Evolutionary conservation across 2,329 filamentous ascomycete species (phyloP), one percentile per base, ranked within the genome.

Genomic region (Stemphylium vesicarium): DNA sequence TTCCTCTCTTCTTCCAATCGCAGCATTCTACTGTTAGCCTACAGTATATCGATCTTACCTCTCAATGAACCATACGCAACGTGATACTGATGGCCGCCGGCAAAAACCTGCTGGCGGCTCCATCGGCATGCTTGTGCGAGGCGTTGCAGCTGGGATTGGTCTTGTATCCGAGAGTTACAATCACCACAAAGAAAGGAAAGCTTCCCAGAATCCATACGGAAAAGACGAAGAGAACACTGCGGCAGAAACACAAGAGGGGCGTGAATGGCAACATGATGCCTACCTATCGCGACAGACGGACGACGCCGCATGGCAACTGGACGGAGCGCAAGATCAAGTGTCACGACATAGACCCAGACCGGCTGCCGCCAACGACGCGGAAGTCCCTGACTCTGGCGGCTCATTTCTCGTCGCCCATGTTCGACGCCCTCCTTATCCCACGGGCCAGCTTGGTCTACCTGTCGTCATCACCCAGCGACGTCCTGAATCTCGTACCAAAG

Each of bases 401-500:
- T 31, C 51, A 29, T 44, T 54, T 38, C 38, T 49, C 38, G 33
- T 9, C 44, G 15, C 29, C 13, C 20, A 49, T 54, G 15, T 37
- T 38, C 18, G 9, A 29, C 18, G 44, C 15, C 44, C 38, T 31
- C 40, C 29, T 11, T 37, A 43, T 38, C 11, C 38, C 10, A 4
- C 35, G 15, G 24, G 10, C 20, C 48, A 42, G 15, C 45, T 60
- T 9, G 5, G 31, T 18, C 32, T 74, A 43, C 81, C 82, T 0
- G 79, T 84, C 20, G 78, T 84, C 24, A 63, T 85, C 7, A 79
- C 81, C 0, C 83, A 85, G 52, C 72, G 82, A 3, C 77, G 83
- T n/a, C 82, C 82, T 1, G 73, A 77, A 31, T 74, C 77, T 29
- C 79, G 80, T 40, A 64, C 71, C 1, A 75, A 81, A 5, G 83